Conservation (phyloP, 768 basidiomycete species). For the Amanita muscaria region DNA sequence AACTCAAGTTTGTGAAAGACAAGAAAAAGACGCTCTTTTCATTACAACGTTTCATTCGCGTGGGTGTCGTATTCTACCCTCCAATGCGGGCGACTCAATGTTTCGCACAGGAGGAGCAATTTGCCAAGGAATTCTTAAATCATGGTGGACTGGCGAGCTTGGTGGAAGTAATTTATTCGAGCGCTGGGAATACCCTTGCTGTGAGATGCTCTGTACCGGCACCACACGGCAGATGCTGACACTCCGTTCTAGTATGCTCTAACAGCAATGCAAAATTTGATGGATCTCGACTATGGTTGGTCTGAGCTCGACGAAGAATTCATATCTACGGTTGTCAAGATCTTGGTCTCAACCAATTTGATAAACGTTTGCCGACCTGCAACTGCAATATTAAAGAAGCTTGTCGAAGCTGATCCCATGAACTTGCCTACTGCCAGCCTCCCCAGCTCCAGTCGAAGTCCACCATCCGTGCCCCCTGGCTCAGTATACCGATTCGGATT, state of each 20-base stretch:
- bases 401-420: constrained; percentile 79
- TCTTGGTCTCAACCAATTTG: constrained; percentile 62
- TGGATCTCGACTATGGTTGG: constrained; percentile 86
- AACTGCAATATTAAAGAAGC: constrained; percentile 79
- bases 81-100: neutral
- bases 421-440: constrained; percentile 49
- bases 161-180: constrained; percentile 54
- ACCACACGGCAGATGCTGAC: neutral
- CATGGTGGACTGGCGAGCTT: constrained; percentile 65
- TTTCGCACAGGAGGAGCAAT: constrained; percentile 71
- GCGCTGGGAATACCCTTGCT: constrained; percentile 79
- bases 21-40: constrained; percentile 63
- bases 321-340: constrained; percentile 69
- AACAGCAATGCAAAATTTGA: constrained; percentile 77
- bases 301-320: constrained; percentile 60
- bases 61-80: constrained; percentile 22
- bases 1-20: constrained; percentile 52
- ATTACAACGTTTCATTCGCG: constrained; percentile 72
- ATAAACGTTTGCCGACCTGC: constrained; percentile 92
- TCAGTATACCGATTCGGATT: constrained; percentile 84
- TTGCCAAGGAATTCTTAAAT: constrained; percentile 68
- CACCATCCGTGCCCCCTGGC: constrained; percentile 47
- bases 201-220: constrained; percentile 32
- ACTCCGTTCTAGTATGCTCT: constrained; percentile 58
- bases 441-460: constrained; percentile 52